These are phyloP conservation scores for Aspergillus bombycis DNA, from an alignment of 2,329 filamentous ascomycete genomes.

Conservation along the genomic window DNA sequence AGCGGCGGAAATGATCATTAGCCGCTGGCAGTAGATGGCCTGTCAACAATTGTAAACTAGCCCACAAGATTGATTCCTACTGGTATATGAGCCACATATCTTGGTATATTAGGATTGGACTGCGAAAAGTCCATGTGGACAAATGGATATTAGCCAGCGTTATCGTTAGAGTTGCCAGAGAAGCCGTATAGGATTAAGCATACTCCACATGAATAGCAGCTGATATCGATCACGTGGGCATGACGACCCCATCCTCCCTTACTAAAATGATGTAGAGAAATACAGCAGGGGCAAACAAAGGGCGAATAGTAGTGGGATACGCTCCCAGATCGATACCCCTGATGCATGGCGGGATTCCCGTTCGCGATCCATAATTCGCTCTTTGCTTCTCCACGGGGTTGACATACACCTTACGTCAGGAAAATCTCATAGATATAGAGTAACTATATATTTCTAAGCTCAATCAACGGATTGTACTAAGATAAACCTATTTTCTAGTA, in stretches of 20 bases:
- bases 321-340: not conserved
- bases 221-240: not conserved
- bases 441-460: not conserved
- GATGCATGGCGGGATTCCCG: not conserved
- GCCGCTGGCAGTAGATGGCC: not conserved
- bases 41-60: not conserved
- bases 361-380: not conserved
- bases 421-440: not conserved
- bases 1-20: not conserved
- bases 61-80: no score
- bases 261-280: no score
- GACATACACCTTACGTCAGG: not conserved
- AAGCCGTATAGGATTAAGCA: not conserved
- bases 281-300: no score
- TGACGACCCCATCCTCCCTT: not conserved
- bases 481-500: not conserved
- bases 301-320: no score
- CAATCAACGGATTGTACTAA: not conserved
- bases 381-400: not conserved
- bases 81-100: fast-evolving
- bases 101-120: not conserved
- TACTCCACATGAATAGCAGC: no score
- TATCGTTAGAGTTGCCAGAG: not conserved
- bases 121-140: no score
- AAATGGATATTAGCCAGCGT: not conserved